Evolutionary conservation across 2,329 filamentous ascomycete genomes (phyloP).

Genomic region (Hortaea werneckii): DNA sequence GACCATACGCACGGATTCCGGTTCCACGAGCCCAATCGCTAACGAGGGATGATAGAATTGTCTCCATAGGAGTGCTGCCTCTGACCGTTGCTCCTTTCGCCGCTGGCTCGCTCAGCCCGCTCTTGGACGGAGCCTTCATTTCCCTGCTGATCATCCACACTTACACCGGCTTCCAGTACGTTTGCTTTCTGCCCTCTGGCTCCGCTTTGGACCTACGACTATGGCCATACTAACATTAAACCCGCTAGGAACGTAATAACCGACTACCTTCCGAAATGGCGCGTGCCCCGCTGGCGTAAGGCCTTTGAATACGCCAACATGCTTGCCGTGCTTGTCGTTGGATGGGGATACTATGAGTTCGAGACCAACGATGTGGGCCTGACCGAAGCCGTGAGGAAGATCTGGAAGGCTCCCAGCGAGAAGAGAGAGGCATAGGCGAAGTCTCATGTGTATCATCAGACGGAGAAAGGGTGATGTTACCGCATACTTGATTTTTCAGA

Average conservation of each 20-base stretch:
- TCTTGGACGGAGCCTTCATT: constrained; percentile 77
- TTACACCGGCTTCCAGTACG: constrained; percentile 84
- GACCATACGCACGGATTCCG: neutral
- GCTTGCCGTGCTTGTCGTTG: constrained; percentile 65
- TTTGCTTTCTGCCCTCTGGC: constrained; percentile 4
- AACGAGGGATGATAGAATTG: constrained; percentile 41
- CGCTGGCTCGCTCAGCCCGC: constrained; percentile 79
- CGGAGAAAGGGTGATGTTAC: neutral
- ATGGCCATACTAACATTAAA: neutral
- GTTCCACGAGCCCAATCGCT: too few relatives aligned
- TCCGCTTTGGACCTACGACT: neutral
- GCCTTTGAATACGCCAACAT: constrained; percentile 70
- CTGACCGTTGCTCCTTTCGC: constrained; percentile 87
- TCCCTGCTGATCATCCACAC: constrained; percentile 79
- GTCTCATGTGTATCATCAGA: too few relatives aligned
- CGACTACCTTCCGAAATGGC: constrained; percentile 75
- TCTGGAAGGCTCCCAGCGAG: constrained; percentile 61
- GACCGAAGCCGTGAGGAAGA: constrained; percentile 75
- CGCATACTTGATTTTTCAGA: neutral
- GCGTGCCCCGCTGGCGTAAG: constrained; percentile 58
- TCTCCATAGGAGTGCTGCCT: constrained; percentile 74
- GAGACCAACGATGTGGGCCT: constrained; percentile 97
- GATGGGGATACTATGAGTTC: constrained; percentile 90
- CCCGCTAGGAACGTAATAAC: constrained; percentile 56
- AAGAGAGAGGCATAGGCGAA: neutral